Evolutionary conservation across 2,329 filamentous ascomycete species (phyloP).

Genomic region (Tothia fuscella): DNA sequence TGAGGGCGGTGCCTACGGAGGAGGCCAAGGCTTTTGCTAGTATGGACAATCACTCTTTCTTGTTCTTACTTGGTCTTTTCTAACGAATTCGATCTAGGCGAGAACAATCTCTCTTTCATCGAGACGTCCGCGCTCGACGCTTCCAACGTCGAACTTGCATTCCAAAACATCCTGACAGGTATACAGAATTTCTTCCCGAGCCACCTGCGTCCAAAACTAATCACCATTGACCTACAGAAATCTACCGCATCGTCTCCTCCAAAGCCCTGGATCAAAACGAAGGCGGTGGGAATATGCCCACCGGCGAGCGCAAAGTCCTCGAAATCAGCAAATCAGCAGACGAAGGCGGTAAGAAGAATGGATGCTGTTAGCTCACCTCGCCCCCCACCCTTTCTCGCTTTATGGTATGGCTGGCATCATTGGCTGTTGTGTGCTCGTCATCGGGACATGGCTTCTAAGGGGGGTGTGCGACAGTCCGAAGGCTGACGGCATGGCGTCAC

Average conservation of each 20-base stretch:
- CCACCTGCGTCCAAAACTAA: not conserved
- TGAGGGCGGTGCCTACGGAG: constrained; percentile 92
- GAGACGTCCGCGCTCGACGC: constrained; percentile 97
- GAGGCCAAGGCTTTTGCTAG: constrained; percentile 97
- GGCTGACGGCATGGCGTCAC: too few species aligned
- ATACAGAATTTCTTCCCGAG: constrained; percentile 24
- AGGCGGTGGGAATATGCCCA: constrained; percentile 57
- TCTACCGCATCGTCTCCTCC: constrained; percentile 97
- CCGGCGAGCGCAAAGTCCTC: constrained; percentile 67
- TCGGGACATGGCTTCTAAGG: too few species aligned
- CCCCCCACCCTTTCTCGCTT: too few species aligned
- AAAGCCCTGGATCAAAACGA: constrained; percentile 92
- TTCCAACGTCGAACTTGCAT: constrained; percentile 97
- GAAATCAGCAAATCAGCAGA: constrained; percentile 79
- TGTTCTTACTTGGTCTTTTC: not conserved
- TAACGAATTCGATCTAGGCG: constrained; percentile 45
- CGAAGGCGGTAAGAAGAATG: constrained; percentile 64
- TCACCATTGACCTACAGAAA: constrained; percentile 50
- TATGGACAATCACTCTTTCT: constrained; percentile 26
- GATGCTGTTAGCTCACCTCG: constrained; percentile 81
- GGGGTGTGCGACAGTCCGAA: too few species aligned
- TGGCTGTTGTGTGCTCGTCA: too few species aligned
- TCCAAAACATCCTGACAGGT: constrained; percentile 99
- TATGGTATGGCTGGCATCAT: too few species aligned
- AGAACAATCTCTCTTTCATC: constrained; percentile 97